Evolutionary conservation across 495 filamentous ascomycete genomes (phyloP).

Genomic region (Annulohypoxylon stygium): DNA sequence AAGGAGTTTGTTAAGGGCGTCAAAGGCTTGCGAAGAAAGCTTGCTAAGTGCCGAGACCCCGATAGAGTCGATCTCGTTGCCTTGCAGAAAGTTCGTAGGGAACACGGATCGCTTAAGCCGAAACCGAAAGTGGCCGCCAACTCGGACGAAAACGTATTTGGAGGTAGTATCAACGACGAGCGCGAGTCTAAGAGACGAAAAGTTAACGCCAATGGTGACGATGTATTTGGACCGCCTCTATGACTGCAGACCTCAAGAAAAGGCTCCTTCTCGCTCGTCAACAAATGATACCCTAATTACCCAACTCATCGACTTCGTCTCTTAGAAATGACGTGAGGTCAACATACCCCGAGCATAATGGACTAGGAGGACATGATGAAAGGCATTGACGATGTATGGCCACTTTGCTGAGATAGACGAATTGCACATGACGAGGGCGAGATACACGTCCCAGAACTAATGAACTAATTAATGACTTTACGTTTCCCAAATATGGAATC

Average conservation of each 20-base stretch:
- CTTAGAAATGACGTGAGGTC: neutral
- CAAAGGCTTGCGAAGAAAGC: slow-evolving; percentile 75
- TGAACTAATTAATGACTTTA: slow-evolving; percentile 4
- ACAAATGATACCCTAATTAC: neutral
- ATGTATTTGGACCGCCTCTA: slow-evolving; percentile 67
- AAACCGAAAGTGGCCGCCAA: slow-evolving; percentile 57
- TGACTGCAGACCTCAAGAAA: slow-evolving; percentile 21
- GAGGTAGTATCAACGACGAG: slow-evolving; percentile 45
- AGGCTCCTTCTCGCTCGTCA: neutral
- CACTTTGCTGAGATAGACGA: neutral
- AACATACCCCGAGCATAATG: neutral
- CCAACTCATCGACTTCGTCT: neutral
- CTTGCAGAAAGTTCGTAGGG: slow-evolving; percentile 64
- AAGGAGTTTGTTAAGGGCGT: slow-evolving; percentile 56
- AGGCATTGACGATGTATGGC: slow-evolving; percentile 1
- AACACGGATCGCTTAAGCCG: slow-evolving; percentile 59
- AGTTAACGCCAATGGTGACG: slow-evolving; percentile 67
- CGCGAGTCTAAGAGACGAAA: slow-evolving; percentile 71
- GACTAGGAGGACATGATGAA: neutral
- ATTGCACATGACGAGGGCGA: slow-evolving; percentile 7
- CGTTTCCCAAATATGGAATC: neutral
- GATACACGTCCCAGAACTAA: slow-evolving; percentile 1
- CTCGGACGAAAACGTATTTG: slow-evolving; percentile 60
- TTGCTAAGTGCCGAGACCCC: slow-evolving; percentile 83
- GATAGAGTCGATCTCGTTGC: slow-evolving; percentile 71